Evolutionary conservation across 768 basidiomycete genomes (phyloP).

Genomic region (Atractiella rhizophila): DNA sequence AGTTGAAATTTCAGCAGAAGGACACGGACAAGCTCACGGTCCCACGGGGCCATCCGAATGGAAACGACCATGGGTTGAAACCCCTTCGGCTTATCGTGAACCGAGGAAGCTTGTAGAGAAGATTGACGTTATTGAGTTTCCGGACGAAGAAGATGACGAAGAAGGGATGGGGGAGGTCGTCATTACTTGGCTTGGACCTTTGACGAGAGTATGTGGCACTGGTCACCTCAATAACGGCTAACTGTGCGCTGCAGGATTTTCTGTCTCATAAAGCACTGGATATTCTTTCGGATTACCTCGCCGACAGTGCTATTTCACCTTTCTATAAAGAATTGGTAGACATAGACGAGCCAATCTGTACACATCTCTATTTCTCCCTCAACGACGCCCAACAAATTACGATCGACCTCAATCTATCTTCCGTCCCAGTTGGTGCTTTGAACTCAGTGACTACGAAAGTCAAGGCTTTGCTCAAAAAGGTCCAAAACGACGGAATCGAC

Average conservation of each 20-base stretch:
- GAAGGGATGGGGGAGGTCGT: slow-evolving; percentile 47
- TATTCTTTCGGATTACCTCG: slow-evolving; percentile 61
- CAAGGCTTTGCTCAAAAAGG: slow-evolving; percentile 38
- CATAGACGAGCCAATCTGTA: slow-evolving; percentile 60
- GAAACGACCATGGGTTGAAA: slow-evolving; percentile 86
- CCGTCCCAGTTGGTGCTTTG: slow-evolving; percentile 57
- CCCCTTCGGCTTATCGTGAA: slow-evolving; percentile 38
- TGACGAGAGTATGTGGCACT: too few relatives aligned
- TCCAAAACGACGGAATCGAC: slow-evolving; percentile 52
- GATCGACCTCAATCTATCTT: slow-evolving; percentile 51
- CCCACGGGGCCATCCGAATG: slow-evolving; percentile 43
- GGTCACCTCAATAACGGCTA: too few relatives aligned
- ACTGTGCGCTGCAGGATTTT: too few relatives aligned
- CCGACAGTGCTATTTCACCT: slow-evolving; percentile 31
- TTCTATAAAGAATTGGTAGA: slow-evolving; percentile 65
- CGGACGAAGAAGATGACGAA: slow-evolving; percentile 72
- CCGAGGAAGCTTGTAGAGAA: slow-evolving; percentile 29
- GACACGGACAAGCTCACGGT: slow-evolving; percentile 46
- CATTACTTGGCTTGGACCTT: slow-evolving; percentile 54
- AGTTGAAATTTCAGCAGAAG: slow-evolving; percentile 56
- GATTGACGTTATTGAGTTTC: slow-evolving; percentile 59
- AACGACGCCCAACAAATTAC: slow-evolving; percentile 44
- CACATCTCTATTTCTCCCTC: slow-evolving; percentile 49
- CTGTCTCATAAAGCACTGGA: slow-evolving; percentile 61
- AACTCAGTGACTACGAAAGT: slow-evolving; percentile 45